phyloP scores from a whole-genome alignment of 164 flowering plant genomes.

The Nelumbo lutea region DNA sequence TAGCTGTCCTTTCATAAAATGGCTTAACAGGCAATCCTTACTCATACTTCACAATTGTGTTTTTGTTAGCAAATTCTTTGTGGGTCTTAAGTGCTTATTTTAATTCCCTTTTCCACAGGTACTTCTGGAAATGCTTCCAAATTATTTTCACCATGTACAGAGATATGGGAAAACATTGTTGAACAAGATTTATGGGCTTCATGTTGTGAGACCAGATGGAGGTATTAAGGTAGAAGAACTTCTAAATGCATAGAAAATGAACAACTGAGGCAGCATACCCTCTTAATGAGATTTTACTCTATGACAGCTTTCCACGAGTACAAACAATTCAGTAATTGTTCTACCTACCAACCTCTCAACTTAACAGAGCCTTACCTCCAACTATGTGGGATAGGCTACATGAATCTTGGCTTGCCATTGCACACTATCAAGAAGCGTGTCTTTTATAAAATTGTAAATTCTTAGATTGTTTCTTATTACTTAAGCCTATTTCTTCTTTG shows the following conservation, averaged over 20 bases:
- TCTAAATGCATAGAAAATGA: conserved; percentile 1
- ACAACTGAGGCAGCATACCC: background rate
- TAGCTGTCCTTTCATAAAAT: background rate
- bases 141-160: conserved; percentile 37
- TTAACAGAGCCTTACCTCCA: too few species aligned
- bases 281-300: background rate
- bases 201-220: conserved; percentile 42
- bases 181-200: conserved; percentile 48
- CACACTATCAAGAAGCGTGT: too few species aligned
- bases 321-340: too few species aligned
- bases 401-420: too few species aligned
- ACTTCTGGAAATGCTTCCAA: conserved; percentile 43
- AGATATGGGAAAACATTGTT: conserved; percentile 31
- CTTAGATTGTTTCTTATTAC: too few species aligned
- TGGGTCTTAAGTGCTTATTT: background rate
- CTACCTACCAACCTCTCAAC: too few species aligned
- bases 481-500: too few species aligned
- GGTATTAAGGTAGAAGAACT: conserved; percentile 35
- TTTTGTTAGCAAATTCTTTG: background rate
- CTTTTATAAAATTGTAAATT: too few species aligned
- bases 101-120: conserved; percentile 20
- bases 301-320: background rate
- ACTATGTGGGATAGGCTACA: too few species aligned
- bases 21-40: background rate
- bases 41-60: background rate